Conservation (phyloP, 805 yeast genomes). For the Nakazawaea ishiwadae region DNA sequence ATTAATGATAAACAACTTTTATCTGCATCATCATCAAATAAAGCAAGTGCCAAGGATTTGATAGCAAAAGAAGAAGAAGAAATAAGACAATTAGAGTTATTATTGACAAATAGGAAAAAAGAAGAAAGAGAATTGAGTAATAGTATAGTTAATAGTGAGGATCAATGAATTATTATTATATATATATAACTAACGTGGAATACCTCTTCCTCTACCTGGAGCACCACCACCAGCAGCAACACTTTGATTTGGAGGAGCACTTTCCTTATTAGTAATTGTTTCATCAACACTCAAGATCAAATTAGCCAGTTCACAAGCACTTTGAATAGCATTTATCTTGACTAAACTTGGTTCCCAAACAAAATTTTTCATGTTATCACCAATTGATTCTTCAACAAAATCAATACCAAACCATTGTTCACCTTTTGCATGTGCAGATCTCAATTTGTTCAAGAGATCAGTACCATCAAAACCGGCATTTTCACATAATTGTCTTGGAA, state of each 20-base stretch:
- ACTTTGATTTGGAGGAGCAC: slow-evolving; percentile 46
- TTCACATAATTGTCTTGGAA: slow-evolving; percentile 96
- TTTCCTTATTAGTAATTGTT: slow-evolving; percentile 73
- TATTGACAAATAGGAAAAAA: slow-evolving; percentile 22
- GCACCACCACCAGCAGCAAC: slow-evolving; percentile 41
- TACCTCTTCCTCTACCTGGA: slow-evolving; percentile 66
- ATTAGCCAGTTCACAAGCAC: slow-evolving; percentile 97
- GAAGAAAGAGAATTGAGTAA: slow-evolving; percentile 6
- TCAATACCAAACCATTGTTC: slow-evolving; percentile 92
- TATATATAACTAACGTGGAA: slow-evolving; percentile 43
- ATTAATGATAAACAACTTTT: slow-evolving; percentile 18
- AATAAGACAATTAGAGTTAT: slow-evolving; percentile 35
- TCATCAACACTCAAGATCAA: slow-evolving; percentile 94
- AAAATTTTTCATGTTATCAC: slow-evolving; percentile 77
- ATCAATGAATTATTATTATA: not conserved
- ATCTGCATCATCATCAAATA: slow-evolving; percentile 9
- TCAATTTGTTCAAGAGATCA: slow-evolving; percentile 83
- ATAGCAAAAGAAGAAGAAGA: slow-evolving; percentile 43
- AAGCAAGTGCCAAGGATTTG: slow-evolving; percentile 28
- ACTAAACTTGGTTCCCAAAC: slow-evolving; percentile 99
- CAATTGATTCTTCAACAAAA: slow-evolving; percentile 76
- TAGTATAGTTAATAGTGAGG: slow-evolving; percentile 3
- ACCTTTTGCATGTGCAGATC: slow-evolving; percentile 93
- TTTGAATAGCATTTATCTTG: slow-evolving; percentile 86
- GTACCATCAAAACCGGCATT: slow-evolving; percentile 99